Evolutionary conservation across 352 stramenopile genomes (phyloP), one percentile per base, ranked within the genome.

Genomic region (Phytophthora citrophthora): DNA sequence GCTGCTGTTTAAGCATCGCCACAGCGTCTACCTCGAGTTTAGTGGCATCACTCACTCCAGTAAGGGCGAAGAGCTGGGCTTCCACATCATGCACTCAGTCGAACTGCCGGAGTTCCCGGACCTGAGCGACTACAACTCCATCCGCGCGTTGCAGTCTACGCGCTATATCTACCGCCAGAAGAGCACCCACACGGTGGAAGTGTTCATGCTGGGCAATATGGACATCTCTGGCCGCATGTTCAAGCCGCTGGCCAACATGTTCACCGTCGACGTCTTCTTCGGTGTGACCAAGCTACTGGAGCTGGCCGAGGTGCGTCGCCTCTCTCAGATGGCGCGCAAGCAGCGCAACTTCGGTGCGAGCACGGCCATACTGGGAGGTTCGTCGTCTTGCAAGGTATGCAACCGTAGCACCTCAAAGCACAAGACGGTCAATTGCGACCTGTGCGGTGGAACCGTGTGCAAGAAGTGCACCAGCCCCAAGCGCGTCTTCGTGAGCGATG

Each of bases 21-120:
- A 91, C 60, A 76, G 72, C 20, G 34, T 89, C 18, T 91, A 88
- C 56, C 56, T 89, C 29, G 79, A 89, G 63, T 83, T 71, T 43
- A 76, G 63, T 32, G 83, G 83, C 26, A 61, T 85, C 49, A 88
- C 79, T 0, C 57, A 32, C 10, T 80, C 59, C 3, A 62, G 54
- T n/a, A 64, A 36, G 13, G 79, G 78, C 6, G 78, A 91, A n/a
- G 23, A 60, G 26, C 41, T 91, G 11, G 83, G 83, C n/a, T 89
- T 81, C 63, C 70, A 90, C 61, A 63, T 91, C 52, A 82, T 88
- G 71, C 80, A 91, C 48, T 89, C 78, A n/a, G 74, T 91, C 11
- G 78, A 88, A 41, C 60, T 89, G 27, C 66, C 78, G 4, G 55
- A 62, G n/a, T 89, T 91, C 49, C 78, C 82, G 0, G 68, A 80